Evolutionary conservation across 2,329 filamentous ascomycete genomes (phyloP), one percentile per base, ranked within the genome.

Genomic region (Phoma sp.): DNA sequence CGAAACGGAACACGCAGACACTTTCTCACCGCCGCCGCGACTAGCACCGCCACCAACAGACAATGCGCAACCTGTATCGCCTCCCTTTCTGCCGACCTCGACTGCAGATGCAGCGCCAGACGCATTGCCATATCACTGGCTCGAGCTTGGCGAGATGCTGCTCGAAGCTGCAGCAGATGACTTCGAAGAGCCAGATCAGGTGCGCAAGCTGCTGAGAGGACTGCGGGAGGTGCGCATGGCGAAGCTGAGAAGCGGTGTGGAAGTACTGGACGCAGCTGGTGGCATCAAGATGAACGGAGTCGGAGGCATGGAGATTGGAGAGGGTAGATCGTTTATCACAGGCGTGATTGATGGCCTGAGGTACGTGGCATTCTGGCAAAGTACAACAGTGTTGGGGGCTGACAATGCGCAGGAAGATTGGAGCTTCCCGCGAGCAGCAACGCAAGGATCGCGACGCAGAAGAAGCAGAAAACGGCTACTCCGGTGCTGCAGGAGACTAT

Each of bases 71-170:
- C 73, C 65, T 35, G 57, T 63, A 52, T 71, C 72, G 1, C 85
- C 93, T 4, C 93, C 93, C 0, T 97, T 97, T 70, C 77, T 96
- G 1, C 84, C 86, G 1, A 87, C 88, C 13, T 91, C 89, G 60
- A 92, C 89, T 0, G 85, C 88, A 18, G 80, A 85, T 41, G 85
- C 89, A 1, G 86, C 88, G 7, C 78, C 86, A 0, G 86, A 86
- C 36, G 85, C 87, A 11, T 79, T 99, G 29, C 95, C 95, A 0
- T 98, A 96, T 72, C 93, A 98, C 78, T 99, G 93, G 93, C 83
- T 96, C 37, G 95, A 98, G 76, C 78, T 98, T 7, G 88, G 89
- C 14, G 92, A 96, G 75, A 86, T 96, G 71, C 80, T 99, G 40
- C 83, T 99, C 2, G 89, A 93, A 41, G 89, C 91, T 50, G 93